Evolutionary conservation across 2,329 filamentous ascomycete species (phyloP).

Genomic region (Trichoderma endophyticum): DNA sequence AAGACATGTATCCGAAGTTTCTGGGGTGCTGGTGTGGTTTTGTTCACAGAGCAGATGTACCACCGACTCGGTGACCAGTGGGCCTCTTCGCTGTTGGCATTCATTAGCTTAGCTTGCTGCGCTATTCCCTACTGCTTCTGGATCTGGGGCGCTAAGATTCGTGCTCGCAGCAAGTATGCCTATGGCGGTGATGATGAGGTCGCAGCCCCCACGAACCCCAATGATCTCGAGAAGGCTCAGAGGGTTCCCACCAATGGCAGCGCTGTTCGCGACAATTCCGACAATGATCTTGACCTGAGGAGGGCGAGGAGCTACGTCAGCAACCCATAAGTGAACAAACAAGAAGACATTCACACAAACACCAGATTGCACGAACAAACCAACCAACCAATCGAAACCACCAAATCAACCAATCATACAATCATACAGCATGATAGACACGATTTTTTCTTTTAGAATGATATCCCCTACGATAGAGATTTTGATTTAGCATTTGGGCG

Average conservation of each 20-base stretch:
- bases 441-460: neutral
- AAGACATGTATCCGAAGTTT: slow-evolving; percentile 78
- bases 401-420: neutral
- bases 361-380: neutral
- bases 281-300: slow-evolving; percentile 39
- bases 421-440: neutral
- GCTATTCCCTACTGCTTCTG: slow-evolving; percentile 82
- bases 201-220: slow-evolving; percentile 20
- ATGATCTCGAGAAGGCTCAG: slow-evolving; percentile 40
- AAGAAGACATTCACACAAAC: neutral
- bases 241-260: slow-evolving; percentile 23
- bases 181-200: slow-evolving; percentile 55
- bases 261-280: slow-evolving; percentile 30
- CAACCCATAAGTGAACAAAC: slow-evolving; percentile 36
- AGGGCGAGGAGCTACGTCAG: slow-evolving; percentile 46
- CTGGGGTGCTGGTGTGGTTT: slow-evolving; percentile 73
- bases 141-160: slow-evolving; percentile 68
- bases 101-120: slow-evolving; percentile 74
- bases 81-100: slow-evolving; percentile 70
- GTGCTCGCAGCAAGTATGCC: slow-evolving; percentile 67
- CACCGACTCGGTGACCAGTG: slow-evolving; percentile 68
- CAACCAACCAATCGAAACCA: neutral
- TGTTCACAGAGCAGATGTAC: slow-evolving; percentile 84
- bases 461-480: neutral
- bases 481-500: slow-evolving; percentile 5